Conservation (phyloP, 352 stramenopile species). For the Pythium folliculosum region DNA sequence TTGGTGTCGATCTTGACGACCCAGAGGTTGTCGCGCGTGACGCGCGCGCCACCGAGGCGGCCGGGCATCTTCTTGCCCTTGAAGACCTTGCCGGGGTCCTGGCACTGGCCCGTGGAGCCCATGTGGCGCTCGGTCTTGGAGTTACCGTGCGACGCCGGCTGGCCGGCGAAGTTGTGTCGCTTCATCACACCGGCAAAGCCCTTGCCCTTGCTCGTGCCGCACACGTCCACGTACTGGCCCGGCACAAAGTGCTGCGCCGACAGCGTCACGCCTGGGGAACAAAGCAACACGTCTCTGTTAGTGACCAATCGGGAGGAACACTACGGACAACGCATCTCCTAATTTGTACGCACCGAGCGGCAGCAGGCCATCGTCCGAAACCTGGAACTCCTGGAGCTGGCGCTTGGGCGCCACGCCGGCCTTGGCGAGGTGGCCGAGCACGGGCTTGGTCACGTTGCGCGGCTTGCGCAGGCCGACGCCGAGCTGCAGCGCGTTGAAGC, state of each 20-base stretch:
- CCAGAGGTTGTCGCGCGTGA: conserved; percentile 97
- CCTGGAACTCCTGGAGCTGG: conserved; percentile 94
- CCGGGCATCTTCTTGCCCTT: conserved; percentile 99
- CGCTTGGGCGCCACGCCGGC: conserved; percentile 92
- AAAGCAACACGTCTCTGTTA: background rate
- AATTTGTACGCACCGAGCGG: conserved; percentile 55
- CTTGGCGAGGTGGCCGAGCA: conserved; percentile 92
- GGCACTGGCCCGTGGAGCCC: conserved; percentile 97
- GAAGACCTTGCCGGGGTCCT: conserved; percentile 98
- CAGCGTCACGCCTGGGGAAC: conserved; percentile 72
- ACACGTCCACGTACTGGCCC: conserved; percentile 98
- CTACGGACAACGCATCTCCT: background rate
- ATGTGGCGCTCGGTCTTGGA: conserved; percentile 96
- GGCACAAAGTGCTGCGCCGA: conserved; percentile 97
- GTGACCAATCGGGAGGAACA: background rate
- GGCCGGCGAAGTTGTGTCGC: conserved; percentile 96
- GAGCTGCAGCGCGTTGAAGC: conserved; percentile 95
- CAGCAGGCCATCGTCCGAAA: conserved; percentile 90
- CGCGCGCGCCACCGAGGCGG: conserved; percentile 93
- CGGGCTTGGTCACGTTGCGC: conserved; percentile 94
- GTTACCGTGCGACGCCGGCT: conserved; percentile 97
- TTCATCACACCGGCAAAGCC: conserved; percentile 98
- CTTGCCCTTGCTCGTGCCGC: conserved; percentile 92
- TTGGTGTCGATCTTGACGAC: conserved; percentile 91
- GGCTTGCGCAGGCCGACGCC: conserved; percentile 95